A percentile compares a stretch with the other conserved stretches of the same genome.
Conservation (phyloP, 768 basidiomycete species). For the Amanita phalloides region DNA sequence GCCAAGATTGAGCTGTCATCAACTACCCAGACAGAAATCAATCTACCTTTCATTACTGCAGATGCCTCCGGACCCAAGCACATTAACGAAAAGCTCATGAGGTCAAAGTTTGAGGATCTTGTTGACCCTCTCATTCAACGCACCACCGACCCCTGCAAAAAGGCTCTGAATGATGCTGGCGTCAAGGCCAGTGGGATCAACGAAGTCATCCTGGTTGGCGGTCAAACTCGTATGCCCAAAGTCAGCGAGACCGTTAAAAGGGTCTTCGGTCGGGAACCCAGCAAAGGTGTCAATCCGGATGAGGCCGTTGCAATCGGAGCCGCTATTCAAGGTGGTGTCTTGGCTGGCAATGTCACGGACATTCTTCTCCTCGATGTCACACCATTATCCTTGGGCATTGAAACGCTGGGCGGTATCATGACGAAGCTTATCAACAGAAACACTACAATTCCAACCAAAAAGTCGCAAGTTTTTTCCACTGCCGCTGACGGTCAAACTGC, state of each 20-base stretch:
- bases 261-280: constrained; percentile 92
- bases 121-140: constrained; percentile 76
- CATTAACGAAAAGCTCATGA: constrained; percentile 84
- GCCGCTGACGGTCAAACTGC: constrained; percentile 99
- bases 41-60: constrained; percentile 96
- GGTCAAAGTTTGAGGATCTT: constrained; percentile 85
- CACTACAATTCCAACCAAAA: constrained; percentile 99
- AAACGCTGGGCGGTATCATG: constrained; percentile 99
- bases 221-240: constrained; percentile 97
- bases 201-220: constrained; percentile 97
- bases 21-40: constrained; percentile 92
- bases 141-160: constrained; percentile 94
- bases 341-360: constrained; percentile 93
- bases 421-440: constrained; percentile 97
- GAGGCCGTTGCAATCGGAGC: constrained; percentile 99
- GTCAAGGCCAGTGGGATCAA: constrained; percentile 89
- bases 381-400: constrained; percentile 94
- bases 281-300: constrained; percentile 99
- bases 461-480: constrained; percentile 97
- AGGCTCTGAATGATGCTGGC: constrained; percentile 89
- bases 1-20: constrained; percentile 98
- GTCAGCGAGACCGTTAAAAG: constrained; percentile 90
- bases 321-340: constrained; percentile 95
- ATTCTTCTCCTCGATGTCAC: constrained; percentile 92
- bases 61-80: constrained; percentile 94